Evolutionary conservation across 495 filamentous ascomycete species (phyloP), one percentile per base, ranked within the genome.

Genomic region (Lasiosphaeris hirsuta): DNA sequence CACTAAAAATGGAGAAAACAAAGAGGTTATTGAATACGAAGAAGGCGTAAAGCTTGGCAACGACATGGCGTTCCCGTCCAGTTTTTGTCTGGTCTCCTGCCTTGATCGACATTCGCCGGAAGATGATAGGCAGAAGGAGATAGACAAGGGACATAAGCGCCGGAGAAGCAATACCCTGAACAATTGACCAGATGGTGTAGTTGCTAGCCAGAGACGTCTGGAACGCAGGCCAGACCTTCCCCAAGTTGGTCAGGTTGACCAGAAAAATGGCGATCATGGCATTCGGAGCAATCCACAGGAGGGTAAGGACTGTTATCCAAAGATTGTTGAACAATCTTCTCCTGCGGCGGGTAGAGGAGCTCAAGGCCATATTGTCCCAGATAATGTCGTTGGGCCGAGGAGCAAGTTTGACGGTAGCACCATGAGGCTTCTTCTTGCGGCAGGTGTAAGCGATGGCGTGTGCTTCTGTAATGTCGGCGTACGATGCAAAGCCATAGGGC

Each of bases 1-100:
- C 85, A 63, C 79, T 77, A 72, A 99, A 99, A 14, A 96, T 73
- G 15, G 92, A 95, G 75, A 97, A 97, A 56, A 97, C 85, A 63
- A 97, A 72, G 45, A 97, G 74, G 68, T 97, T 97, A 78, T 99
- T 99, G 81, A 99, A 90, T 45, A 97, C 84, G 74, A 97, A 97
- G 74, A 99, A 99, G 11, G 90, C 79, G 70, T 96, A 99, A 2
- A 99, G 80, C 67, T 96, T 94, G 50, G 84, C 83, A 30, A 92
- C 82, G 60, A 98, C 94, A 69, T 97, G 92, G n/a, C 90, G 82
- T 63, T 98, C 94, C 36, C 94, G 84, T 15, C 89, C 89, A 3
- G 92, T 95, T 69, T 97, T 97, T 39, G 90, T 95, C 57, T 84
- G 78, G 69, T 97, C 93, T 57, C 94, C 95, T 17, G 86, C 86